phyloP scores from a whole-genome alignment of 805 yeast species.

The Candida sakaeoensis region DNA sequence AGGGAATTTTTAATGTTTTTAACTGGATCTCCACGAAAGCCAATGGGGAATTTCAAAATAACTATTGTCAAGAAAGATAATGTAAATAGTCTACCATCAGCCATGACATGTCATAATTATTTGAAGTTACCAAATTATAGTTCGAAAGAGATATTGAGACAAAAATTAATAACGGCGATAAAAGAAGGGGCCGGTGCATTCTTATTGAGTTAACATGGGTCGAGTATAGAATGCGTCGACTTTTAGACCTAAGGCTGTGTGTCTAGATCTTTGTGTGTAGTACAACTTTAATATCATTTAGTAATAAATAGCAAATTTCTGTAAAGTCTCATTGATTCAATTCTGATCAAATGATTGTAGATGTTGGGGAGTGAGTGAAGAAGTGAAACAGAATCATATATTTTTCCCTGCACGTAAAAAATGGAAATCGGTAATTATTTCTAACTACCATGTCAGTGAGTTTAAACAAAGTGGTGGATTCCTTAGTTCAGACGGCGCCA shows the following conservation, averaged over 20 bases:
- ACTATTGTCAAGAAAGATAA: constrained; percentile 83
- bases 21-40: constrained; percentile 90
- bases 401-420: neutral
- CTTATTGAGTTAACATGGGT: constrained; percentile 54
- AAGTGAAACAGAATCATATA: too few relatives aligned
- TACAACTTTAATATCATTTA: too few relatives aligned
- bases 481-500: constrained; percentile 34
- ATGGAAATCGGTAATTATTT: neutral
- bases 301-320: too few relatives aligned
- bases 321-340: too few relatives aligned
- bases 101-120: constrained; percentile 97
- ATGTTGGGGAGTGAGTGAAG: too few relatives aligned
- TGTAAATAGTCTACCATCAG: constrained; percentile 88
- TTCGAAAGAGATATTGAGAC: constrained; percentile 53
- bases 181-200: constrained; percentile 88
- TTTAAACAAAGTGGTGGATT: constrained; percentile 23
- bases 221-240: too few relatives aligned
- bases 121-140: constrained; percentile 84
- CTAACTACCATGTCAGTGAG: constrained; percentile 12
- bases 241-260: too few relatives aligned
- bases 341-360: too few relatives aligned
- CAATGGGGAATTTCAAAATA: constrained; percentile 89
- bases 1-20: constrained; percentile 78
- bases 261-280: too few relatives aligned
- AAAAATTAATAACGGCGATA: constrained; percentile 65